Evolutionary conservation across 2,329 filamentous ascomycete species (phyloP).

Genomic region (Cladosporium sp.): DNA sequence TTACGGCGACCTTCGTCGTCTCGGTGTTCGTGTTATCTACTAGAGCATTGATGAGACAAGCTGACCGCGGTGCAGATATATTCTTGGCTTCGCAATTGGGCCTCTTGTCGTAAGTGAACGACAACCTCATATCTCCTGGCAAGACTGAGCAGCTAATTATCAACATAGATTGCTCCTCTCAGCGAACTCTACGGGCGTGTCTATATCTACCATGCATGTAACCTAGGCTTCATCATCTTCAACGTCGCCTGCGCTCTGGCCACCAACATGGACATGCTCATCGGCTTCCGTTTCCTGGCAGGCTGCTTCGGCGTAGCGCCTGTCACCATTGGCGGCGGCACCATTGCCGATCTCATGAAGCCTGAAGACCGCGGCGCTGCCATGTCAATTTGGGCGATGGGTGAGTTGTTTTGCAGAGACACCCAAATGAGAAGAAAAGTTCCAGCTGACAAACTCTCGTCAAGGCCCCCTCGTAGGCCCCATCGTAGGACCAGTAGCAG

Average conservation of each 20-base stretch:
- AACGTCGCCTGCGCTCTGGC: slow-evolving; percentile 37
- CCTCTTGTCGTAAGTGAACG: slow-evolving; percentile 42
- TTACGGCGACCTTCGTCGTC: slow-evolving; percentile 46
- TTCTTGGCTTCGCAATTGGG: slow-evolving; percentile 47
- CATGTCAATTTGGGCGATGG: slow-evolving; percentile 23
- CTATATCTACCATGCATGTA: slow-evolving; percentile 11
- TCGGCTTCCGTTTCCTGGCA: slow-evolving; percentile 36
- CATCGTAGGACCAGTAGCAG: slow-evolving; percentile 23
- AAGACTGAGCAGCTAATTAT: slow-evolving; percentile 49
- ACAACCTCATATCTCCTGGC: slow-evolving; percentile 52
- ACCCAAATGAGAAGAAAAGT: too few species aligned
- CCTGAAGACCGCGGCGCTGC: slow-evolving; percentile 26
- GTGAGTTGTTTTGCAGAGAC: slow-evolving; percentile 22
- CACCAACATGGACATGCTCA: slow-evolving; percentile 36
- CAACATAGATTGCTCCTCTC: slow-evolving; percentile 48
- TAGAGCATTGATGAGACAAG: slow-evolving; percentile 38
- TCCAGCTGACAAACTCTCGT: too few species aligned
- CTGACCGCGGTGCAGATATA: slow-evolving; percentile 27
- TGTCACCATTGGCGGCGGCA: slow-evolving; percentile 44
- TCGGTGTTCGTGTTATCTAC: slow-evolving; percentile 36
- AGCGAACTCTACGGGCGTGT: slow-evolving; percentile 30
- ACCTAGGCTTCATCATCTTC: slow-evolving; percentile 23
- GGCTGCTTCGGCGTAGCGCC: slow-evolving; percentile 51
- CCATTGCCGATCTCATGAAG: slow-evolving; percentile 24
- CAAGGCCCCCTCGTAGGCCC: too few species aligned